A percentile compares a stretch with the other conserved stretches of the same genome.
Evolutionary conservation across 768 basidiomycete genomes (phyloP).

Genomic region (Tephrocybe sp.): DNA sequence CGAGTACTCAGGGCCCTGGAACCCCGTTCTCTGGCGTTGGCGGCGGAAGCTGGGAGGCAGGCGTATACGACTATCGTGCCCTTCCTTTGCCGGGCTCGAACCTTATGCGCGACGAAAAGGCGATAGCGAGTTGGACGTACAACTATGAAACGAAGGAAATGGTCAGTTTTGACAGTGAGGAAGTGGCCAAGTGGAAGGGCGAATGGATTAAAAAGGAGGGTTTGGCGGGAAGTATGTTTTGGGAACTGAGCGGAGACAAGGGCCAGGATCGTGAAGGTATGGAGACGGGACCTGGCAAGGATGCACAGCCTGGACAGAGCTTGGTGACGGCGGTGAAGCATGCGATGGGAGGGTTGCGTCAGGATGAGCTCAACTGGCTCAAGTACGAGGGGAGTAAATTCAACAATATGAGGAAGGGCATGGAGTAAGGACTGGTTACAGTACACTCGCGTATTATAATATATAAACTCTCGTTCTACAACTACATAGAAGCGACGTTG

Average conservation of each 20-base stretch:
- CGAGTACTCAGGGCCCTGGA: conserved; percentile 82
- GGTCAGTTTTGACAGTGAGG: conserved; percentile 79
- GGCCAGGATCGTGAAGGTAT: conserved; percentile 64
- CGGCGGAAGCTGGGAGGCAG: conserved; percentile 87
- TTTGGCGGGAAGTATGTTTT: conserved; percentile 92
- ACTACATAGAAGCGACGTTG: no score
- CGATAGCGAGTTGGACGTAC: conserved; percentile 83
- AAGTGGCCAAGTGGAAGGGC: conserved; percentile 72
- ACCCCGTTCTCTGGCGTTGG: conserved; percentile 79
- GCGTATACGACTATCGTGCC: conserved; percentile 91
- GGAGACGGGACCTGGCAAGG: conserved; percentile 76
- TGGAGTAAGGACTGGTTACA: conserved; percentile 31
- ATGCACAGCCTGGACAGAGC: conserved; percentile 65
- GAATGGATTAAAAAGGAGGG: conserved; percentile 75
- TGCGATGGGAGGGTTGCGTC: conserved; percentile 74
- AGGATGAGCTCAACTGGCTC: conserved; percentile 72
- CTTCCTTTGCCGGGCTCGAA: conserved; percentile 78
- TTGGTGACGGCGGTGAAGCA: conserved; percentile 75
- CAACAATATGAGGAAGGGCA: conserved; percentile 76
- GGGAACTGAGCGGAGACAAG: conserved; percentile 92
- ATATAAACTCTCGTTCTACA: background rate
- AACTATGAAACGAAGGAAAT: conserved; percentile 74
- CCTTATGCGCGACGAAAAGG: conserved; percentile 61
- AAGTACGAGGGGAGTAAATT: conserved; percentile 74
- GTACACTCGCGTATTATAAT: background rate